Conservation (phyloP, 495 filamentous ascomycete species). For the Lepidopterella palustris region DNA sequence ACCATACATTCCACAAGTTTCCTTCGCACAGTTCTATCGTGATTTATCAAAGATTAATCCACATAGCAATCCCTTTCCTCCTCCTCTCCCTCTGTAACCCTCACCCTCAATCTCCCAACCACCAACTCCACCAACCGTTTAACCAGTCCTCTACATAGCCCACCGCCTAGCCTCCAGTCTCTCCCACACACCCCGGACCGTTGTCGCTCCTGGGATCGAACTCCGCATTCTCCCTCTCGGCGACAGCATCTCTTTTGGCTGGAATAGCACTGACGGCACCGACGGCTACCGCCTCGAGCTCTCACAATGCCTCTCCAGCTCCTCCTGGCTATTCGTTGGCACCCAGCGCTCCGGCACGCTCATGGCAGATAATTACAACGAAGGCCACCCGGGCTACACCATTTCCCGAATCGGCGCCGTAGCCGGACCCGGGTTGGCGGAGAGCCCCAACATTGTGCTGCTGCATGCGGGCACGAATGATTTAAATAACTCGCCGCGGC, state of each 20-base stretch:
- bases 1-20: no score
- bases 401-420: constrained; percentile 7
- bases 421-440: not conserved
- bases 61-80: not conserved
- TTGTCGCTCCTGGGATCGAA: not conserved
- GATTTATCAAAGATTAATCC: not conserved
- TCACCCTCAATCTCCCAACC: not conserved
- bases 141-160: not conserved
- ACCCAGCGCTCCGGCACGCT: constrained; percentile 11
- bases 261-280: constrained; percentile 1
- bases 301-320: not conserved
- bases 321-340: constrained; percentile 9
- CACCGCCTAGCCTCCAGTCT: not conserved
- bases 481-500: not conserved
- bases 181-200: not conserved
- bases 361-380: constrained; percentile 18
- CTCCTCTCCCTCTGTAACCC: not conserved
- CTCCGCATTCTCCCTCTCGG: constrained; percentile 21
- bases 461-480: constrained; percentile 21
- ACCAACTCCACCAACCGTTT: not conserved
- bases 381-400: constrained; percentile 13
- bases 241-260: constrained; percentile 18
- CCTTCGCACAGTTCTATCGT: no score
- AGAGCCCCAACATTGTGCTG: constrained; percentile 13
- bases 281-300: constrained; percentile 18